A percentile compares a stretch with the other conserved stretches of the same genome.
Conservation (phyloP, 768 basidiomycete genomes). For the Cubamyces lactineus region DNA sequence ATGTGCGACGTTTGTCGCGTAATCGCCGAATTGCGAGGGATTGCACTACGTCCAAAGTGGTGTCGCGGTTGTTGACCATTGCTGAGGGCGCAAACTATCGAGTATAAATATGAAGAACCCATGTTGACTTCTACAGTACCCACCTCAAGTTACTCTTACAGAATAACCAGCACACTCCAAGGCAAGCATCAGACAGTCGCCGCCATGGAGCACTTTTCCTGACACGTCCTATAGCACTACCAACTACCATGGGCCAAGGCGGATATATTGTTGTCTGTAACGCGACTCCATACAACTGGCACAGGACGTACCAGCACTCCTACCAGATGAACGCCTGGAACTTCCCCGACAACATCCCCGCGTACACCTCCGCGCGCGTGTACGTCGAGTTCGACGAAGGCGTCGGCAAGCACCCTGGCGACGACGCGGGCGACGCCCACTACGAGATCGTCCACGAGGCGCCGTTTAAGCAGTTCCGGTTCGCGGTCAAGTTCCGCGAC, state of each 20-base stretch:
- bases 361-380: not conserved
- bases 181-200: no score
- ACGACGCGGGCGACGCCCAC: slow-evolving; percentile 9
- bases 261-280: slow-evolving; percentile 12
- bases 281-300: slow-evolving; percentile 12
- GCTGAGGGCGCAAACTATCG: no score
- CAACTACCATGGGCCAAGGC: slow-evolving; percentile 10
- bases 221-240: no score
- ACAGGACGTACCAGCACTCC: slow-evolving; percentile 4
- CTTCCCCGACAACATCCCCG: slow-evolving; percentile 1
- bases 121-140: no score
- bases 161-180: no score
- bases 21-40: no score
- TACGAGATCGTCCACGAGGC: not conserved
- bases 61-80: no score
- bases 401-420: not conserved
- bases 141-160: no score
- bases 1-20: no score
- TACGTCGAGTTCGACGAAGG: slow-evolving; percentile 17
- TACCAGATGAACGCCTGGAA: slow-evolving; percentile 15
- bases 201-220: no score
- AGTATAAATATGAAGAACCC: no score
- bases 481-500: slow-evolving; percentile 1
- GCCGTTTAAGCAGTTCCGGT: not conserved
- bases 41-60: no score